Conservation (phyloP, 495 filamentous ascomycete genomes). For the Penicillium alfredii region DNA sequence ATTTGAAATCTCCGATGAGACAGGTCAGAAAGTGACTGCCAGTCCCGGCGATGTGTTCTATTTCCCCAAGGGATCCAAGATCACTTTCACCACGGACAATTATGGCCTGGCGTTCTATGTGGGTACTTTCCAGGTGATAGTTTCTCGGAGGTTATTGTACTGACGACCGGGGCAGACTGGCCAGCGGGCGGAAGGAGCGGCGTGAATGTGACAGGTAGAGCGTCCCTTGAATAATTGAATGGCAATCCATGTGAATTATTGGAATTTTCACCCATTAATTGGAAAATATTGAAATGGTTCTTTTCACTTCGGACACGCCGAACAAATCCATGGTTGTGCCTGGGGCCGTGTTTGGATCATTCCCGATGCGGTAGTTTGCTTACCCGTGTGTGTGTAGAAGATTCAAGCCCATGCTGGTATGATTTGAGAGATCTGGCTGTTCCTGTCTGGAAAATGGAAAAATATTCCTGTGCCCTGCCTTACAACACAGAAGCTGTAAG, state of each 20-base stretch:
- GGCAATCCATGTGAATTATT: too few relatives aligned
- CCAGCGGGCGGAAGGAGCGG: conserved; percentile 37
- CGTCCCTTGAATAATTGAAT: background rate
- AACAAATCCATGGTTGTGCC: conserved; percentile 18
- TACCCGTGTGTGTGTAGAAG: too few relatives aligned
- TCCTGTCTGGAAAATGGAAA: too few relatives aligned
- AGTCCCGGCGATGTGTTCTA: conserved; percentile 69
- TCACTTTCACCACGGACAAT: conserved; percentile 66
- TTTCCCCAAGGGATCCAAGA: conserved; percentile 70
- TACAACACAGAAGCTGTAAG: too few relatives aligned
- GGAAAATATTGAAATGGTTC: too few relatives aligned
- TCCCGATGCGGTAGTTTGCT: conserved; percentile 26
- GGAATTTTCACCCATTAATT: too few relatives aligned
- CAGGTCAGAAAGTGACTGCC: conserved; percentile 62
- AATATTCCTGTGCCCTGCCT: too few relatives aligned
- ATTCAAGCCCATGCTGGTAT: too few relatives aligned
- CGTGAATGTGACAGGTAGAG: conserved; percentile 17
- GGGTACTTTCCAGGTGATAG: conserved; percentile 15
- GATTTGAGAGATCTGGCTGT: too few relatives aligned
- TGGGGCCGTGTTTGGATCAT: conserved; percentile 3
- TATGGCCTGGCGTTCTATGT: conserved; percentile 67
- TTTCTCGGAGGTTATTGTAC: conserved; percentile 1
- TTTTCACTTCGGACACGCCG: too few relatives aligned
- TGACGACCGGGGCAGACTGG: conserved; percentile 33
- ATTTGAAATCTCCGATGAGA: conserved; percentile 67